Evolutionary conservation across 2,329 filamentous ascomycete species (phyloP).

Genomic region (Penicillium glabrum): DNA sequence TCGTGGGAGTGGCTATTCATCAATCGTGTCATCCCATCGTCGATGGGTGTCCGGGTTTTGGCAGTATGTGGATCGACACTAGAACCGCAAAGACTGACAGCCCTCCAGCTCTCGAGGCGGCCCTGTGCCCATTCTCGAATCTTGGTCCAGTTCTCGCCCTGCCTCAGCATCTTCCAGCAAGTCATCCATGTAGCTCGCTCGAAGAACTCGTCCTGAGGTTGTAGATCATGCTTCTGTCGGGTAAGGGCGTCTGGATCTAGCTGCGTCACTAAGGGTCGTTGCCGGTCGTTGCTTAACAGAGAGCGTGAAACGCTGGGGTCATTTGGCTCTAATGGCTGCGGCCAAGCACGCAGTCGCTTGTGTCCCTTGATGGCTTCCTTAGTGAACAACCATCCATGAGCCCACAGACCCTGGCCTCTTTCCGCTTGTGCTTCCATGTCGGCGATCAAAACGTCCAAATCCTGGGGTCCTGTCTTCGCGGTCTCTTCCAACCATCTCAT

Average conservation of each 20-base stretch:
- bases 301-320: conserved; percentile 58
- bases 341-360: conserved; percentile 73
- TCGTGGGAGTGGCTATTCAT: conserved; percentile 43
- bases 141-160: conserved; percentile 71
- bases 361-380: conserved; percentile 84
- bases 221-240: conserved; percentile 72
- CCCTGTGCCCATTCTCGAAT: conserved; percentile 86
- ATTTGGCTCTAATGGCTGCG: conserved; percentile 63
- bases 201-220: conserved; percentile 81
- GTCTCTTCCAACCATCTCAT: conserved; percentile 84
- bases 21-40: conserved; percentile 41
- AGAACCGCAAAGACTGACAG: conserved; percentile 72
- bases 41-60: conserved; percentile 30
- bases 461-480: conserved; percentile 65
- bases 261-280: conserved; percentile 73
- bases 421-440: conserved; percentile 76
- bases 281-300: conserved; percentile 58
- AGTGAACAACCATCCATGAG: conserved; percentile 90
- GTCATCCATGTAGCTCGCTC: conserved; percentile 89
- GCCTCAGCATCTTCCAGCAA: conserved; percentile 89
- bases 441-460: conserved; percentile 73
- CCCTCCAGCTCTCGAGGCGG: conserved; percentile 85
- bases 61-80: conserved; percentile 31
- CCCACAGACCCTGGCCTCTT: conserved; percentile 72
- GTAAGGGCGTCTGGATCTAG: conserved; percentile 88